phyloP scores from a whole-genome alignment of 2,329 filamentous ascomycete genomes.

The Zalaria sp. region DNA sequence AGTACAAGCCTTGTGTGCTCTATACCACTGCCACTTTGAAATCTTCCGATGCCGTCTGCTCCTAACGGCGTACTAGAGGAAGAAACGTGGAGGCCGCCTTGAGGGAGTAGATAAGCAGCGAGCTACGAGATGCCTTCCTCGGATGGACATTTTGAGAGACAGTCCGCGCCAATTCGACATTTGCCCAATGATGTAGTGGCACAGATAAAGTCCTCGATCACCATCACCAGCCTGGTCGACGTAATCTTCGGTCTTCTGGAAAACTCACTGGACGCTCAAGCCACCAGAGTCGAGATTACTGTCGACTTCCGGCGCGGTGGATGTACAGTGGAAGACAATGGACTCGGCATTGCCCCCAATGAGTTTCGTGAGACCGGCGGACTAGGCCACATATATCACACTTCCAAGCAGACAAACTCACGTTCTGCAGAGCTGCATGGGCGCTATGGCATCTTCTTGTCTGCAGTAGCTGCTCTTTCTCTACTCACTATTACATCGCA shows the following conservation, averaged over 20 bases:
- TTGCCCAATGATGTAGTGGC: constrained; percentile 58
- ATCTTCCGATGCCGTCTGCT: no score
- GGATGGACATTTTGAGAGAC: no score
- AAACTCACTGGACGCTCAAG: constrained; percentile 73
- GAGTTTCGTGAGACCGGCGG: constrained; percentile 63
- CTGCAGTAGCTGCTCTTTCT: constrained; percentile 62
- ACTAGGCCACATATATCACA: constrained; percentile 53
- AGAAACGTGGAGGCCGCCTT: no score
- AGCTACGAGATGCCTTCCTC: no score
- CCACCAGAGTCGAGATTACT: constrained; percentile 52
- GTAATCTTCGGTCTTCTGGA: constrained; percentile 60
- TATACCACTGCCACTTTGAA: no score
- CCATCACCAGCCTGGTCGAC: constrained; percentile 58
- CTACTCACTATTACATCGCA: constrained; percentile 64
- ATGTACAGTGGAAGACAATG: constrained; percentile 76
- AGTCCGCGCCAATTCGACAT: constrained; percentile 16
- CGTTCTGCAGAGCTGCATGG: constrained; percentile 42
- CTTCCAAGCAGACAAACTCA: constrained; percentile 51
- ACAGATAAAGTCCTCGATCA: constrained; percentile 74
- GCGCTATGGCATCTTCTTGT: constrained; percentile 58
- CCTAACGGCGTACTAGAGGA: no score
- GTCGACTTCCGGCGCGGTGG: constrained; percentile 64
- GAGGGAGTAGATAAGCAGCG: no score
- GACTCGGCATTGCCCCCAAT: constrained; percentile 54
- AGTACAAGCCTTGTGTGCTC: no score